Evolutionary conservation across 345 rosid genomes (phyloP).

Genomic region (Gossypium rotundifolium): DNA sequence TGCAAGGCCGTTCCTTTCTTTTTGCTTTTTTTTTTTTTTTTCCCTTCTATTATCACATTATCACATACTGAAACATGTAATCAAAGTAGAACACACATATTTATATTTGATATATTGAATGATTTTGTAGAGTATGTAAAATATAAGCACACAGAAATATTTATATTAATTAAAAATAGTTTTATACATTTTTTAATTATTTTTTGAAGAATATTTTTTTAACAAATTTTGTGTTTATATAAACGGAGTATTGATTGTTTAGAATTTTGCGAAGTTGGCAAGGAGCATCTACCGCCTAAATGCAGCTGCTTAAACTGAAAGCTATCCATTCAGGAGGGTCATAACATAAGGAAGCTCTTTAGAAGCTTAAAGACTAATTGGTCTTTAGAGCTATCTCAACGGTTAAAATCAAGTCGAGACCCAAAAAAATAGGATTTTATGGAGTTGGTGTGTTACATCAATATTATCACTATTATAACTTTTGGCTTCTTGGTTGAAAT

Average conservation of each 20-base stretch:
- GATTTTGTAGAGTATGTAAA: too few species aligned
- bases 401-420: background rate
- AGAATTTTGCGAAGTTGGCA: background rate
- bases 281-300: background rate
- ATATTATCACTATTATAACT: background rate
- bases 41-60: too few species aligned
- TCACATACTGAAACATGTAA: too few species aligned
- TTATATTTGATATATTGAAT: too few species aligned
- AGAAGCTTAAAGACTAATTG: background rate
- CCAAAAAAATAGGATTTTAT: background rate
- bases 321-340: background rate
- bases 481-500: background rate
- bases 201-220: too few species aligned
- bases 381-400: background rate
- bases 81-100: too few species aligned
- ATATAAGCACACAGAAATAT: background rate
- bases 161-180: too few species aligned
- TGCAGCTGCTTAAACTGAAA: conserved; percentile 4
- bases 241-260: background rate
- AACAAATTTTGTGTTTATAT: too few species aligned
- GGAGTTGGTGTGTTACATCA: background rate
- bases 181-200: too few species aligned
- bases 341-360: background rate
- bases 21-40: background rate
- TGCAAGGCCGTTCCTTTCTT: background rate